Evolutionary conservation across 73 alveolate species (phyloP).

Genomic region (Paramecium sonneborni): DNA sequence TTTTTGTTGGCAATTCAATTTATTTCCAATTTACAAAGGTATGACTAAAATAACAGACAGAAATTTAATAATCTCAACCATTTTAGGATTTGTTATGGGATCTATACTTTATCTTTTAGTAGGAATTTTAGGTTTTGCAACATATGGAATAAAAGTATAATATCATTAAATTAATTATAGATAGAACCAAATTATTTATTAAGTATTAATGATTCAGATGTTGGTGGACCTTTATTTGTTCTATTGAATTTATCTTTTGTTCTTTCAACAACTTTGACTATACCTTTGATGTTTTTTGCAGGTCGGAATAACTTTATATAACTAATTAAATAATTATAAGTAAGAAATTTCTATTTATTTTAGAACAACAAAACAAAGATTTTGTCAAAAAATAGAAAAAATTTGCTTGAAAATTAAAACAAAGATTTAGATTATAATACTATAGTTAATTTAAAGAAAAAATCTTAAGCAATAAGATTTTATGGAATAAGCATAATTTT

Average conservation of each 20-base stretch:
- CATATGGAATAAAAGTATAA: slow-evolving; percentile 12
- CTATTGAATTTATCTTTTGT: background rate
- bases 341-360: background rate
- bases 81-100: background rate
- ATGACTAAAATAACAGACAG: background rate
- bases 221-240: background rate
- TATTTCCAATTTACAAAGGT: slow-evolving; percentile 48
- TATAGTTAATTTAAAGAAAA: background rate
- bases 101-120: background rate
- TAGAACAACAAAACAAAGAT: background rate
- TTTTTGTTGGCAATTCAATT: slow-evolving; percentile 24
- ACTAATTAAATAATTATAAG: background rate
- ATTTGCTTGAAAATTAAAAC: background rate
- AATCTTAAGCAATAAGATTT: background rate
- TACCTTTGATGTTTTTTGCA: slow-evolving; percentile 39
- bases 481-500: slow-evolving; percentile 6
- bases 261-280: slow-evolving; percentile 25
- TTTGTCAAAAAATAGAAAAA: background rate
- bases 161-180: background rate
- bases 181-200: slow-evolving; percentile 33
- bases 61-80: background rate
- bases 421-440: background rate
- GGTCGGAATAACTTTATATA: slow-evolving; percentile 36
- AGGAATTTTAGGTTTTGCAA: slow-evolving; percentile 42
- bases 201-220: background rate